Evolutionary conservation across 768 basidiomycete species (phyloP).

Genomic region (Porpolomopsis calyptriformis): DNA sequence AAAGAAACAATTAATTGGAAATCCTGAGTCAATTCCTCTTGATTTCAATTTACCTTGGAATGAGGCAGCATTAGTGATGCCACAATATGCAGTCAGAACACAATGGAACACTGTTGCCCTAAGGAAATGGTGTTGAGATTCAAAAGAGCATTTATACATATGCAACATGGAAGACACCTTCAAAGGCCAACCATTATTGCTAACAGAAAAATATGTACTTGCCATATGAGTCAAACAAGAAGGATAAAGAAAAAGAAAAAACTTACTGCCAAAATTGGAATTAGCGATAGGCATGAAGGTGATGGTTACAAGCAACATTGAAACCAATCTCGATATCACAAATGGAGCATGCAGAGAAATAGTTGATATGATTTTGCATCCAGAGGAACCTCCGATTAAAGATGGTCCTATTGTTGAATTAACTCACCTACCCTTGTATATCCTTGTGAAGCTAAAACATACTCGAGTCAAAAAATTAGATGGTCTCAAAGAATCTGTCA

Average conservation of each 20-base stretch:
- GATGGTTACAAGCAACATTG: conserved; percentile 28
- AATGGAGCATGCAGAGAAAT: conserved; percentile 31
- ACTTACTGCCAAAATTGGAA: conserved; percentile 13
- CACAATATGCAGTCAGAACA: conserved; percentile 19
- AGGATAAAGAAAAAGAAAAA: not conserved
- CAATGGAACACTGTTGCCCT: conserved; percentile 17
- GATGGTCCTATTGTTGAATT: conserved; percentile 11
- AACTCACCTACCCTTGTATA: conserved; percentile 20
- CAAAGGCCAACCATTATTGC: not conserved
- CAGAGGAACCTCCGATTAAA: conserved; percentile 15
- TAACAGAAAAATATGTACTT: not conserved
- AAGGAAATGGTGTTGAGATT: not conserved
- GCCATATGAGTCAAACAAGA: not conserved
- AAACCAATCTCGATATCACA: conserved; percentile 28
- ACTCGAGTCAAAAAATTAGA: conserved; percentile 12
- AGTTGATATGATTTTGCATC: conserved; percentile 18
- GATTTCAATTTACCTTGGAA: conserved; percentile 16
- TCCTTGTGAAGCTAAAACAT: conserved; percentile 22
- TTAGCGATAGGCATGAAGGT: conserved; percentile 26
- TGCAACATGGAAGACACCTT: not conserved
- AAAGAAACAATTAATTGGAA: conserved; percentile 13
- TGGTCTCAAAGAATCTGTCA: conserved; percentile 18
- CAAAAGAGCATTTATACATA: not conserved
- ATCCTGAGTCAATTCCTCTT: not conserved
- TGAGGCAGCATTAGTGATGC: conserved; percentile 18